A percentile compares a stretch with the other conserved stretches of the same genome.
Conservation (phyloP, 179 eudicot genomes). For the Beta corolliflora region DNA sequence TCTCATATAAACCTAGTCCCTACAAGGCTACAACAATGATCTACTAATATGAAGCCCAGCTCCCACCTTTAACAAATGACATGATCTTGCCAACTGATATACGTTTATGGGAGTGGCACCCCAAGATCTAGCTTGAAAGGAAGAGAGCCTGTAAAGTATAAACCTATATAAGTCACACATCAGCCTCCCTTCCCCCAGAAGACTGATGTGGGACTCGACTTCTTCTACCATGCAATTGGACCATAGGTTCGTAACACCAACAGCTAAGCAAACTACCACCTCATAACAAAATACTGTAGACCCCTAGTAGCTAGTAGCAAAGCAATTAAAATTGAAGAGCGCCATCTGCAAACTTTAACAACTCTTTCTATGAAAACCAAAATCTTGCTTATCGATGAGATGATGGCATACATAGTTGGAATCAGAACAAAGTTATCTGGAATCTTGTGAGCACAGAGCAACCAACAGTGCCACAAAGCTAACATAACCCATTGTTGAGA, state of each 20-base stretch:
- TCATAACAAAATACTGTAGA: too few species aligned
- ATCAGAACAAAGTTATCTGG: too few species aligned
- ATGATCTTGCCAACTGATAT: not conserved
- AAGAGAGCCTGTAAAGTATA: not conserved
- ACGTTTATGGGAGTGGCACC: not conserved
- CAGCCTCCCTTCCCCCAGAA: not conserved
- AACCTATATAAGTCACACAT: not conserved
- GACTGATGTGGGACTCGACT: not conserved
- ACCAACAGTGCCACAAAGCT: too few species aligned
- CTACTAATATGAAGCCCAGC: not conserved
- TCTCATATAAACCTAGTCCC: not conserved
- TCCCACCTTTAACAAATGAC: constrained; percentile 2
- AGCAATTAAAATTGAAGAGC: too few species aligned
- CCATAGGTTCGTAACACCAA: not conserved
- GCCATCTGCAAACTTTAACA: too few species aligned
- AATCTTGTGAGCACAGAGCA: too few species aligned
- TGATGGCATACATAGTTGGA: too few species aligned
- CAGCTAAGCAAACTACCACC: not conserved
- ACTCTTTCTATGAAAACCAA: too few species aligned
- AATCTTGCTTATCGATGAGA: too few species aligned
- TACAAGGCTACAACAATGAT: not conserved
- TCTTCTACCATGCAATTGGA: not conserved
- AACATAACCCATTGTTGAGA: too few species aligned
- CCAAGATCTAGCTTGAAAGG: not conserved
- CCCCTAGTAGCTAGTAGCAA: too few species aligned